Conservation (phyloP, 208 protist genomes). For the Acanthamoeba sp. region DNA sequence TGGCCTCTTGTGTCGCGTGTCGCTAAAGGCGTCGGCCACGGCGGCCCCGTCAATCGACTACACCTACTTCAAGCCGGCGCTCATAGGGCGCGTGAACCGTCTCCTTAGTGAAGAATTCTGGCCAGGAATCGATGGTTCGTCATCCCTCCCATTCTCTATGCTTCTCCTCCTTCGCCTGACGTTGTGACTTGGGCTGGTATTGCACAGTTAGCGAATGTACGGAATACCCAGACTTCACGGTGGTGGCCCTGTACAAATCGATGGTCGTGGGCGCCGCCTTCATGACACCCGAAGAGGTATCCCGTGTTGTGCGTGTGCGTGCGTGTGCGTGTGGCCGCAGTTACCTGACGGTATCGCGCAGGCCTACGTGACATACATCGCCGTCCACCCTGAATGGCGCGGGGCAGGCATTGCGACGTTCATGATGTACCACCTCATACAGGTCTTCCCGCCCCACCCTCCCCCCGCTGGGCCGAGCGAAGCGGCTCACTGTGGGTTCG, state of each 20-base stretch:
- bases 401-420: conserved; percentile 82
- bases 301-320: not conserved
- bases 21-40: not conserved
- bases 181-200: not conserved
- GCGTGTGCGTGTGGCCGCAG: not conserved
- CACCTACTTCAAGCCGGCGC: conserved; percentile 77
- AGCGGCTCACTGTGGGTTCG: no score
- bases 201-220: conserved; percentile 80
- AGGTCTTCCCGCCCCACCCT: no score
- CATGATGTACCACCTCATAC: conserved; percentile 86
- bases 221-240: conserved; percentile 85
- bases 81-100: conserved; percentile 75
- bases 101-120: conserved; percentile 81
- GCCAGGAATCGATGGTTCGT: conserved; percentile 83
- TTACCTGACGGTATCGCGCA: not conserved
- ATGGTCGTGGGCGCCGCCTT: conserved; percentile 85
- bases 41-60: conserved; percentile 81
- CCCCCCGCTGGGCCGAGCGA: no score
- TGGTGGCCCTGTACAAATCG: conserved; percentile 79
- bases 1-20: not conserved
- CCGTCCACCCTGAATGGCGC: conserved; percentile 84
- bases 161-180: not conserved
- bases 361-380: conserved; percentile 84
- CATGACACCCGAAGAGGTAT: conserved; percentile 81
- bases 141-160: not conserved